Evolutionary conservation across 495 filamentous ascomycete genomes (phyloP).

Genomic region (Tuber indicum): DNA sequence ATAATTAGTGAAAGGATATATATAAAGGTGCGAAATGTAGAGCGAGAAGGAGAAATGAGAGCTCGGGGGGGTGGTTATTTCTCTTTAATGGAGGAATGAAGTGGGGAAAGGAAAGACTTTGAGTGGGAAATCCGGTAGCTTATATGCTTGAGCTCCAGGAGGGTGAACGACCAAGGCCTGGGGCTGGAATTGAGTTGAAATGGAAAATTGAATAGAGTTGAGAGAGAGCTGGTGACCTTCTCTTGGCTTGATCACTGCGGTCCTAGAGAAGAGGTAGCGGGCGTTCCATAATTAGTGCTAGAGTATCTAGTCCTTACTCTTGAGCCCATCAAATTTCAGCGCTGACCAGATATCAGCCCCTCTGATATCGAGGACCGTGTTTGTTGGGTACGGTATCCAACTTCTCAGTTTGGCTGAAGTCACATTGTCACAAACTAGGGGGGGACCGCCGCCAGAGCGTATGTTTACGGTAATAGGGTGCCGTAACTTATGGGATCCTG

Average conservation of each 20-base stretch:
- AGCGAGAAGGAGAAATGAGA: neutral
- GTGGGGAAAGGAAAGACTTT: neutral
- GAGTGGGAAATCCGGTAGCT: neutral
- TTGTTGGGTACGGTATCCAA: neutral
- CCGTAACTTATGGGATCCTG: neutral
- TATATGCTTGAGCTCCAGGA: neutral
- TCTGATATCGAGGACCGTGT: neutral
- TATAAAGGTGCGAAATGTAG: neutral
- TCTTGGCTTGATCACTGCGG: neutral
- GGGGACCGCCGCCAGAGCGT: neutral
- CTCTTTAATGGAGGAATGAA: neutral
- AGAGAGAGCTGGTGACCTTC: neutral
- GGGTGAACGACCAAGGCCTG: neutral
- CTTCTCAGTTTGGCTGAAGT: neutral
- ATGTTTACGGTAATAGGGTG: neutral
- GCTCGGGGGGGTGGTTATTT: neutral
- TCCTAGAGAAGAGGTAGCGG: neutral
- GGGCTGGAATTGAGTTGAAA: neutral
- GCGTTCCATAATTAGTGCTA: neutral
- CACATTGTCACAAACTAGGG: neutral
- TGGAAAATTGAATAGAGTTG: neutral
- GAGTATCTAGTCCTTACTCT: neutral
- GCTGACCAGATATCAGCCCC: neutral
- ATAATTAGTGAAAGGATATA: constrained; percentile 2
- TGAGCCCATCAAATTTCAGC: neutral